Evolutionary conservation across 495 filamentous ascomycete species (phyloP).

Genomic region (Xylaria longipes): DNA sequence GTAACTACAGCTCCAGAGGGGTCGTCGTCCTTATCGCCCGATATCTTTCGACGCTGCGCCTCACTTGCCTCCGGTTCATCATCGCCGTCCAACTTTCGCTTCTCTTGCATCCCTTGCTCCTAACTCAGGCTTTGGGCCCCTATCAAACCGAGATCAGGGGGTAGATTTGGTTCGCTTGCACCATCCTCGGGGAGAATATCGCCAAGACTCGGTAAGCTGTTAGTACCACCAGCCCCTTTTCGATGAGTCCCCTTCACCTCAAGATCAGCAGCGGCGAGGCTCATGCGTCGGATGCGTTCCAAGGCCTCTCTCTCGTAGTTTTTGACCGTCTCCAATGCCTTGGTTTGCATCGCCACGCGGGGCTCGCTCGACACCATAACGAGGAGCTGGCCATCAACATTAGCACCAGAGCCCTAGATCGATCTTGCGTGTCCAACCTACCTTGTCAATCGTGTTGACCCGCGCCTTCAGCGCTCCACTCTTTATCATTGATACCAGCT

Average conservation of each 20-base stretch:
- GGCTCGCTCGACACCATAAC: constrained; percentile 69
- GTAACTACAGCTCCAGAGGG: not conserved
- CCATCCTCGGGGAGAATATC: constrained; percentile 34
- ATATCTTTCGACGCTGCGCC: not conserved
- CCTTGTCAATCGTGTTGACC: constrained; percentile 81
- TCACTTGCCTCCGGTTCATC: not conserved
- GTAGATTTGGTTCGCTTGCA: constrained; percentile 3
- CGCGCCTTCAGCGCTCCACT: constrained; percentile 73
- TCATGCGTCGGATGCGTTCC: constrained; percentile 75
- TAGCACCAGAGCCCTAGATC: not conserved
- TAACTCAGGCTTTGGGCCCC: not conserved
- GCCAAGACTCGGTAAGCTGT: constrained; percentile 28
- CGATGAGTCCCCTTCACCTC: constrained; percentile 61
- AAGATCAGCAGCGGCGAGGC: constrained; percentile 73
- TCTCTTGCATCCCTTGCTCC: not conserved
- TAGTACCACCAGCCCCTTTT: constrained; percentile 27
- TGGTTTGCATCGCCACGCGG: constrained; percentile 69
- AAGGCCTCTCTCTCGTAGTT: constrained; percentile 76
- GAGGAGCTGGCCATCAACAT: constrained; percentile 58
- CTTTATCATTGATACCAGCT: constrained; percentile 79
- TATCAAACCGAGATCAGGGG: constrained; percentile 7
- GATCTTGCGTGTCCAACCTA: constrained; percentile 42
- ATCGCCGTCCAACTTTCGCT: not conserved
- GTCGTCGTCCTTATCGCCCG: not conserved
- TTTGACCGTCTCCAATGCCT: constrained; percentile 69